Base-by-base conservation (phyloP, 495 filamentous ascomycete species). In the Aspergillus nidulans region DNA sequence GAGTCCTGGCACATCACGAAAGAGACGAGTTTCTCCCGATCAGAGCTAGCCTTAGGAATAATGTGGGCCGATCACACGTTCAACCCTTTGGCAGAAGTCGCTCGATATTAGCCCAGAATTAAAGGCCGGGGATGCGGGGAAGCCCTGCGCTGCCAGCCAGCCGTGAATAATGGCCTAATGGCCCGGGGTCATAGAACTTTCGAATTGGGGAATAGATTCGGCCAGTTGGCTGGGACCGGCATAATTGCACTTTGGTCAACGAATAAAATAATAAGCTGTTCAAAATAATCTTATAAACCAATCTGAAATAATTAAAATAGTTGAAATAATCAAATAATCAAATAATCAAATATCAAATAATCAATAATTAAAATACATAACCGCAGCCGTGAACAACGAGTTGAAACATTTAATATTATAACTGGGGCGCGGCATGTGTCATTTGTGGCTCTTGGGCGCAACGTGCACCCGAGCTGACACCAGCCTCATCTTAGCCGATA, bases 31-130 rank as follows among this genome's bases (percentile, higher is more conserved):
- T 41, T 46, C 20, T 19, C 32, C 18, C 30, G 13, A 39, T 16
- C 34, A 55, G 44, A 21, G 24, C 18, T 41, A 34, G 24, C n/a
- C n/a, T n/a, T 28, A 16, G 34, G 21, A 39, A 45, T 45, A 43
- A 43, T 43, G 53, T 56, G 53, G 53, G 53, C 21, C 46, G 53
- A 56, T 43, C 45, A 49, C 53, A 49, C 42, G 16, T 32, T 30
- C 23, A 9, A 26, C 12, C 46, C 28, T 38, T 21, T 49, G 32
- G 25, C 10, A 25, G 32, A 38, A 25, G 18, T 49, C 32, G 47
- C 19, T 16, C 13, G 30, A 49, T 39, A 49, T 49, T 49, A 49
- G 39, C 19, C 47, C 16, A 34, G 28, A 23, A 24, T 23, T 25
- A 49, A 39, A 26, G 20, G 30, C 36, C 16, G 47, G 47, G 47